Evolutionary conservation across 805 yeast species (phyloP).

Genomic region (Scheffersomyces ergatensis): DNA sequence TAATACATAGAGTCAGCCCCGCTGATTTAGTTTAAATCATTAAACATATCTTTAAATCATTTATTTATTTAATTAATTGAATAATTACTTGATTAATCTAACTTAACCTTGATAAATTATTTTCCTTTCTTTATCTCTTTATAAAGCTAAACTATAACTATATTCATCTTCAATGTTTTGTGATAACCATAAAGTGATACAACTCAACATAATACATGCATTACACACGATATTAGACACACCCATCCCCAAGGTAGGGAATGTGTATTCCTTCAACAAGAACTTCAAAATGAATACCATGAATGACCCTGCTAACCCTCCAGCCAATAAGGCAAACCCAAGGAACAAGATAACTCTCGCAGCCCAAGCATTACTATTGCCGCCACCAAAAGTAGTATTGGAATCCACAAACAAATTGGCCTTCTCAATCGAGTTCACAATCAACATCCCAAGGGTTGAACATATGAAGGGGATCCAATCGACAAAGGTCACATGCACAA

Average conservation of each 20-base stretch:
- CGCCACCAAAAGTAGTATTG: conserved; percentile 38
- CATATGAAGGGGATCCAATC: conserved; percentile 96
- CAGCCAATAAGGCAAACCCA: conserved; percentile 91
- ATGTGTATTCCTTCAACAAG: conserved; percentile 68
- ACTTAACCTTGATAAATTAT: too few relatives aligned
- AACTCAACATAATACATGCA: conserved; percentile 79
- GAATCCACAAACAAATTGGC: conserved; percentile 49
- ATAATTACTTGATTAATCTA: too few relatives aligned
- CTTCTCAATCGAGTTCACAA: conserved; percentile 72
- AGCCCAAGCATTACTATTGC: conserved; percentile 75
- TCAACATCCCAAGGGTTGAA: conserved; percentile 84
- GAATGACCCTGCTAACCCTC: conserved; percentile 90
- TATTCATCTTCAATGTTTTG: conserved; percentile 96
- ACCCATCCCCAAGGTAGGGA: conserved; percentile 95
- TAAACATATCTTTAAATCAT: too few relatives aligned
- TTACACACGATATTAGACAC: conserved; percentile 82
- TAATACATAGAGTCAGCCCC: too few relatives aligned
- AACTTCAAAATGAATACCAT: conserved; percentile 86
- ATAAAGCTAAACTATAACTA: conserved; percentile 83
- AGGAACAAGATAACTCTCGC: conserved; percentile 86
- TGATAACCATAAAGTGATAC: conserved; percentile 87
- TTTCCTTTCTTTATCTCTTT: too few relatives aligned
- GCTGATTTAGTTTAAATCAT: too few relatives aligned
- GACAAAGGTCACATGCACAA: conserved; percentile 82
- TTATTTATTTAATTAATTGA: too few relatives aligned